These are phyloP conservation scores for Fraxinus dipetala DNA, from an alignment of 305 asterid genomes.

Conservation along the genomic window DNA sequence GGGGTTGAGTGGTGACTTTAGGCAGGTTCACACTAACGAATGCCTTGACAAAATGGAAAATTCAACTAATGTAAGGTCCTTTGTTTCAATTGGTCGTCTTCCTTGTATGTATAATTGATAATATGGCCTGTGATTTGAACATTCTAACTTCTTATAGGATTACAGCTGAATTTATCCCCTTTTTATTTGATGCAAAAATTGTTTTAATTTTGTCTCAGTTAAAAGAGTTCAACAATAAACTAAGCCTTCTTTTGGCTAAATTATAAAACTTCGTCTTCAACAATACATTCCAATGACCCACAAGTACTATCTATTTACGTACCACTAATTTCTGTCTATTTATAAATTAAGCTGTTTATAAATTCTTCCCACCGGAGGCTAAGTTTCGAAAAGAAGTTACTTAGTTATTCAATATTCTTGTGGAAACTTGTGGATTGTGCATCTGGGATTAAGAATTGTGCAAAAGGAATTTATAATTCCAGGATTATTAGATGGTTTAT, in stretches of 20 bases:
- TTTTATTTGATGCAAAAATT: neutral
- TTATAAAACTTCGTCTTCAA: neutral
- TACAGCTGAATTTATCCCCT: neutral
- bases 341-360: too few relatives aligned
- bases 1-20: slow-evolving; percentile 48
- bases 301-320: neutral
- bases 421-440: neutral
- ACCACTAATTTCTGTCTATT: neutral
- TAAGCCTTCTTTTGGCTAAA: neutral
- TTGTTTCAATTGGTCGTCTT: neutral
- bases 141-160: neutral
- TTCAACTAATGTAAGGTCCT: slow-evolving; percentile 44
- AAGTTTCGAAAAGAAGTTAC: neutral
- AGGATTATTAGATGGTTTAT: neutral
- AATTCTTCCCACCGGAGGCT: neutral
- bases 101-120: neutral
- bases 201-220: neutral
- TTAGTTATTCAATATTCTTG: neutral
- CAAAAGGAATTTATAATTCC: neutral
- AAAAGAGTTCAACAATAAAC: neutral
- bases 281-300: neutral
- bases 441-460: neutral
- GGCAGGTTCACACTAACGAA: slow-evolving; percentile 72
- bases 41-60: slow-evolving; percentile 68
- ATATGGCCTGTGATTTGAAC: neutral